Evolutionary conservation across 169 alveolate species (phyloP), one percentile per base, ranked within the genome.

Genomic region (Eimeria necatrix): DNA sequence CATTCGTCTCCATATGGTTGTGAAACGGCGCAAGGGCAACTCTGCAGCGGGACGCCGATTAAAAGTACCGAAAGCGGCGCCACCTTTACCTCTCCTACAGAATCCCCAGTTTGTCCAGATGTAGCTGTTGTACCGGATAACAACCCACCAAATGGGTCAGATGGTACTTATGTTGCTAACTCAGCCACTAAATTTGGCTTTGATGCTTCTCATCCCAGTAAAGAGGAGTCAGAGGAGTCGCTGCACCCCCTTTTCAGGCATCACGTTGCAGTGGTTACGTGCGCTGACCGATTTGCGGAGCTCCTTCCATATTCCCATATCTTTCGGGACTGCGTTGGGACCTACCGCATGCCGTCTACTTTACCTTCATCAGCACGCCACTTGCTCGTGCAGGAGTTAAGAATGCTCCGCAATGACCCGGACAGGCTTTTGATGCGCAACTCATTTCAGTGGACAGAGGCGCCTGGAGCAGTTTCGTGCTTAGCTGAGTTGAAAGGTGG

Each of bases 391-490:
- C 92, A 73, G 26, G 95, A 92, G 71, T 92, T 92, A 7, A 71
- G 14, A 41, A 70, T 92, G 73, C 76, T 92, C 49, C 95, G 95
- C 6, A 76, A 53, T 14, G 95, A 92, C 68, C 95, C 95, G 26
- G 88, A 68, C 64, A 48, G 95, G 78, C 74, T 80, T n/a, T 53
- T 92, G 83, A 61, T 46, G 53, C 84, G 95, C n/a, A 92, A 92
- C 52, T 81, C 95, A 7, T 92, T 92, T 61, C 91, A 68, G 76
- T 92, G 95, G 95, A 92, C 95, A 4, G 95, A 86, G 20, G 71
- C 80, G 46, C 86, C 95, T 22, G 95, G 95, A 32, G 70, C 93
- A 49, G 80, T 86, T 5, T 41, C 84, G 22, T 46, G 93, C 52
- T 32, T 64, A 73, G 81, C 93, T 26, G 81, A 46, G 16, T n/a